Percentiles rank a stretch among this genome's conserved stretches.
These are phyloP conservation scores for Fusarium lateritium DNA, from an alignment of 2,329 filamentous ascomycete genomes.

Conservation along the genomic window DNA sequence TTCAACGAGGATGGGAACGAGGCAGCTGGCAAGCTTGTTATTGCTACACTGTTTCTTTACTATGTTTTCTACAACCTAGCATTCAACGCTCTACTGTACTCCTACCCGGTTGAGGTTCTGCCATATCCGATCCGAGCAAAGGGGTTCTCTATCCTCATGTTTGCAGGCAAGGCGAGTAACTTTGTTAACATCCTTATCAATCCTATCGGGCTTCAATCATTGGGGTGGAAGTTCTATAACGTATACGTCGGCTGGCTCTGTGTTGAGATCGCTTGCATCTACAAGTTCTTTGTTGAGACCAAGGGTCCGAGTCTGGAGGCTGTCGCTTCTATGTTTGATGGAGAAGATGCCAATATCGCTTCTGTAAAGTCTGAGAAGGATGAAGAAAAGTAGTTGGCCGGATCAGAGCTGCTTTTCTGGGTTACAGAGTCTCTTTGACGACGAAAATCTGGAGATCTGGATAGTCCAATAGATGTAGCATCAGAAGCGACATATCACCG, in stretches of 20 bases:
- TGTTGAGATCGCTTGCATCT: constrained; percentile 7
- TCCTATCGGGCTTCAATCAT: background rate
- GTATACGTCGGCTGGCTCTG: constrained; percentile 2
- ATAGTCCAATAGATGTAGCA: too few relatives aligned
- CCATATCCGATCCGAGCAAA: constrained; percentile 32
- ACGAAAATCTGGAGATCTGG: too few relatives aligned
- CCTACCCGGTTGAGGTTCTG: constrained; percentile 34
- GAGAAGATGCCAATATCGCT: background rate
- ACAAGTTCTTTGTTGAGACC: constrained; percentile 14
- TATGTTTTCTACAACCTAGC: constrained; percentile 42
- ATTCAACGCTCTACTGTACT: constrained; percentile 38
- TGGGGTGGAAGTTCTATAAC: constrained; percentile 12
- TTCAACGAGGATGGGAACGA: constrained; percentile 31
- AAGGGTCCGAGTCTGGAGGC: constrained; percentile 10
- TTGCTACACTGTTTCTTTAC: constrained; percentile 35
- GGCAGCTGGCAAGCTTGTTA: constrained; percentile 12
- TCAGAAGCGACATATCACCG: too few relatives aligned
- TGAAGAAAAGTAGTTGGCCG: too few relatives aligned
- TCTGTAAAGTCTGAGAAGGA: too few relatives aligned
- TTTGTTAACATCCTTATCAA: constrained; percentile 22
- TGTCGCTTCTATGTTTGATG: background rate
- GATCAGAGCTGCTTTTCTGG: too few relatives aligned
- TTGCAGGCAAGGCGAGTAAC: constrained; percentile 18
- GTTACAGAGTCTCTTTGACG: too few relatives aligned
- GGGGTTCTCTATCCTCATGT: constrained; percentile 38